phyloP scores from a whole-genome alignment of 129 eudicot species.

The Logfia minima region DNA sequence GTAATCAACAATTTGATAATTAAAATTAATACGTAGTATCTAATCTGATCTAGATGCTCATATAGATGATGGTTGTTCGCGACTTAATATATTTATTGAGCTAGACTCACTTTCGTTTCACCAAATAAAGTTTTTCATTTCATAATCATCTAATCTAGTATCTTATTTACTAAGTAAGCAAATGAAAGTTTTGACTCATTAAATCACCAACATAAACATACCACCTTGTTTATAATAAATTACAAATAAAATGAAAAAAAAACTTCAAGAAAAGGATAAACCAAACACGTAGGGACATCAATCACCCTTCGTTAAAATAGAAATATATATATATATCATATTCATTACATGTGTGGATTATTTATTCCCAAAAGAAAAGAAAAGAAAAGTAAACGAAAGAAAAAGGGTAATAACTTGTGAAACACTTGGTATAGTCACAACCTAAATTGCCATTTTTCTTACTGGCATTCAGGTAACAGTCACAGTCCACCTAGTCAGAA shows the following conservation, averaged over 20 bases:
- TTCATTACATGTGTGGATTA: conserved; percentile 34
- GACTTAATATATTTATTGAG: background rate
- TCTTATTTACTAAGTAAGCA: background rate
- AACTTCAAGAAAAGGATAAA: background rate
- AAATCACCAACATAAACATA: background rate
- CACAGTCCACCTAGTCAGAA: conserved; percentile 11
- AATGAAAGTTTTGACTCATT: background rate
- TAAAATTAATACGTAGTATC: background rate
- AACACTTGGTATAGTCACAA: conserved; percentile 31
- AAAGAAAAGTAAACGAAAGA: background rate
- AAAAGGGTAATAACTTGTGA: conserved; percentile 9
- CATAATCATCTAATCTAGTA: background rate
- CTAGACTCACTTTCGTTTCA: background rate
- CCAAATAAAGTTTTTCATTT: background rate
- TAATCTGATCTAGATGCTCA: background rate
- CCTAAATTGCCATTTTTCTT: conserved; percentile 26
- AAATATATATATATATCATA: conserved; percentile 4
- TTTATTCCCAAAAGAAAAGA: conserved; percentile 12
- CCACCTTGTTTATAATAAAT: background rate
- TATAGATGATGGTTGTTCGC: background rate
- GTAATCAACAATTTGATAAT: background rate
- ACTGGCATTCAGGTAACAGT: conserved; percentile 33
- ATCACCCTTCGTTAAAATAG: conserved; percentile 19
- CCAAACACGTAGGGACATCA: conserved; percentile 4
- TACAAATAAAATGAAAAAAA: background rate